Evolutionary conservation across 305 asterid species (phyloP).

Genomic region (Fraxinus xanthoxyloides): DNA sequence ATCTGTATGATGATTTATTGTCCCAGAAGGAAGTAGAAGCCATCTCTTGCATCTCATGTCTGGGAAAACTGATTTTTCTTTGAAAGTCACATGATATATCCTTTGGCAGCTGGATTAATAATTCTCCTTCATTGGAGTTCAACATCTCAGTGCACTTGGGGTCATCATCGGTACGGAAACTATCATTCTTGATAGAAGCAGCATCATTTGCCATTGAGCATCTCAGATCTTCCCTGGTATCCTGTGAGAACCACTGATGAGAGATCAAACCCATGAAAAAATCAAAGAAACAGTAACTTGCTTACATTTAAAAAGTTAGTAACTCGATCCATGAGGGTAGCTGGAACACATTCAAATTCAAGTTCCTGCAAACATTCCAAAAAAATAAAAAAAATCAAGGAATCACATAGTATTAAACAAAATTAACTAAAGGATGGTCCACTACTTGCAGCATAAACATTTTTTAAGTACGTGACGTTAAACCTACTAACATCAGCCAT

Average conservation of each 20-base stretch:
- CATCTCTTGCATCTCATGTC: constrained; percentile 51
- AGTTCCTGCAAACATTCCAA: constrained; percentile 48
- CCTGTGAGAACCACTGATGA: constrained; percentile 42
- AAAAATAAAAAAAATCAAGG: constrained; percentile 9
- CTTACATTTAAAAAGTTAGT: constrained; percentile 78
- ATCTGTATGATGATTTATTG: constrained; percentile 37
- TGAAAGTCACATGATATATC: constrained; percentile 66
- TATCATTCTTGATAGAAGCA: constrained; percentile 64
- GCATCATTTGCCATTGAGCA: constrained; percentile 93
- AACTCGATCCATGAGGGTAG: constrained; percentile 84
- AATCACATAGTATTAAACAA: constrained; percentile 13
- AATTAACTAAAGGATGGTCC: not conserved
- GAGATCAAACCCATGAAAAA: constrained; percentile 24
- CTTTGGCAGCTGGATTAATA: constrained; percentile 29
- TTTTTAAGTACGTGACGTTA: not conserved
- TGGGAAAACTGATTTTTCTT: constrained; percentile 67
- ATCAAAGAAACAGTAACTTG: constrained; percentile 18
- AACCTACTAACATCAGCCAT: not conserved
- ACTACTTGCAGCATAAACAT: not conserved
- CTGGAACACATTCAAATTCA: constrained; percentile 83
- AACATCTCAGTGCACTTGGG: constrained; percentile 28
- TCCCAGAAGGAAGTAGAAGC: constrained; percentile 35
- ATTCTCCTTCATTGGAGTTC: constrained; percentile 34
- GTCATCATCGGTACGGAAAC: constrained; percentile 40
- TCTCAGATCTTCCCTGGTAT: constrained; percentile 80